Base-by-base conservation (phyloP, 208 protist genomes). In the Wallacemonas sp. region DNA sequence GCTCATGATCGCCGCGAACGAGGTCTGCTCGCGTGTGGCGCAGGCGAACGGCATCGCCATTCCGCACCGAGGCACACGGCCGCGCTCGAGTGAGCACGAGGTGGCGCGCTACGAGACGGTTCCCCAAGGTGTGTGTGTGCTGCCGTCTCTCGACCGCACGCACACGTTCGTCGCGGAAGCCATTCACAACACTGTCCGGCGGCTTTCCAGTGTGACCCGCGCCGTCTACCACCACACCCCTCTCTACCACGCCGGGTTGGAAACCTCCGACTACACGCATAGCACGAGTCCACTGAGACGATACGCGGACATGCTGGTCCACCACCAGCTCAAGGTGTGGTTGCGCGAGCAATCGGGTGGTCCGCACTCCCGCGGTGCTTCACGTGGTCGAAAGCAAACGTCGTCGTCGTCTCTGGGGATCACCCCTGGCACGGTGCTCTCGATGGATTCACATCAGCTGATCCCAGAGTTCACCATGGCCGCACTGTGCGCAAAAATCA, bases 1-100 rank as follows among this genome's bases (percentile, higher is more conserved):
- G 76, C 78, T 96, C 41, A 96, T 96, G 91, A 96, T 96, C 29
- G 91, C 91, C 13, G 91, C 91, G 0, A 96, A 96, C 63, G 91
- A 96, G 70, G 91, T 91, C 1, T 96, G 91, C 71, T 93, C 91
- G 26, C 85, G 91, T 24, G 71, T 96, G 2, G 91, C 87, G 30
- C 87, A 94, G 71, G 77, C 76, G 15, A 68, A 93, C 39, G 70
- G 79, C 41, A 26, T 96, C 24, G 21, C 87, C 1, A 84, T 96
- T 46, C 91, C 91, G 9, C 93, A 76, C 65, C 82, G 91, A 17
- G 91, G 87, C 34, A 96, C 91, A 41, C 82, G 91, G 15, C 60
- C 71, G 37, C 71, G 77, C 29, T 96, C 91, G 19, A 81, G 62
- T 52, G 83, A 93, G 27, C 91, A 96, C 63, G 71, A 92, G 46